Conservation (phyloP, 805 yeast genomes). For the Lipomyces yamadae region DNA sequence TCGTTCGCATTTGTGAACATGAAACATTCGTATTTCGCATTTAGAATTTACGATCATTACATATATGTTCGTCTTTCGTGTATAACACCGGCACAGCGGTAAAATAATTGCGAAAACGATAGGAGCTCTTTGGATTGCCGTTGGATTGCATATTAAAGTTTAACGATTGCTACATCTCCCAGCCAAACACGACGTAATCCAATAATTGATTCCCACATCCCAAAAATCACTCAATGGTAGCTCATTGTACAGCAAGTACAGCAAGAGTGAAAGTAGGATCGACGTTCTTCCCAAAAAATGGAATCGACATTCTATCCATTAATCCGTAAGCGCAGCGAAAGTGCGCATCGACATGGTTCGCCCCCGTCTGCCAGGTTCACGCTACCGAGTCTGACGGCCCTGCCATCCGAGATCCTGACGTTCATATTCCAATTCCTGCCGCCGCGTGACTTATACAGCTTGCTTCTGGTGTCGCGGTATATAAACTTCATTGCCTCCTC, state of each 20-base stretch:
- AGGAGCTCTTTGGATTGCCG: no score
- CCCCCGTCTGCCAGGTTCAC: not conserved
- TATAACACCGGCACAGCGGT: not conserved
- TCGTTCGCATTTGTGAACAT: not conserved
- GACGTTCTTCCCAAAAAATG: not conserved
- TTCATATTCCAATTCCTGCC: constrained; percentile 21
- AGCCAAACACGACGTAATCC: not conserved
- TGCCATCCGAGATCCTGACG: constrained; percentile 31
- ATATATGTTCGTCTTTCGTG: no score
- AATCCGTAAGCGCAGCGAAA: not conserved
- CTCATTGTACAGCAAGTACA: not conserved
- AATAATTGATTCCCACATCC: not conserved
- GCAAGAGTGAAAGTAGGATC: not conserved
- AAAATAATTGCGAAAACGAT: not conserved
- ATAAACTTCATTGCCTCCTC: constrained; percentile 23
- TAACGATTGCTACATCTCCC: not conserved
- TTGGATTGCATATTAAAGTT: not conserved
- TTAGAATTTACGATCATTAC: no score
- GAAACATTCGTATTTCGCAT: no score
- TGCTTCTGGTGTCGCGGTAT: constrained; percentile 23
- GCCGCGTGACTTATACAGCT: constrained; percentile 18
- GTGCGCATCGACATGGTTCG: not conserved
- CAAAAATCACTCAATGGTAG: not conserved
- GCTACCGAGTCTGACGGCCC: constrained; percentile 9
- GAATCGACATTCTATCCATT: not conserved